Evolutionary conservation across 2,329 filamentous ascomycete species (phyloP).

Genomic region (Sporothrix sp.): DNA sequence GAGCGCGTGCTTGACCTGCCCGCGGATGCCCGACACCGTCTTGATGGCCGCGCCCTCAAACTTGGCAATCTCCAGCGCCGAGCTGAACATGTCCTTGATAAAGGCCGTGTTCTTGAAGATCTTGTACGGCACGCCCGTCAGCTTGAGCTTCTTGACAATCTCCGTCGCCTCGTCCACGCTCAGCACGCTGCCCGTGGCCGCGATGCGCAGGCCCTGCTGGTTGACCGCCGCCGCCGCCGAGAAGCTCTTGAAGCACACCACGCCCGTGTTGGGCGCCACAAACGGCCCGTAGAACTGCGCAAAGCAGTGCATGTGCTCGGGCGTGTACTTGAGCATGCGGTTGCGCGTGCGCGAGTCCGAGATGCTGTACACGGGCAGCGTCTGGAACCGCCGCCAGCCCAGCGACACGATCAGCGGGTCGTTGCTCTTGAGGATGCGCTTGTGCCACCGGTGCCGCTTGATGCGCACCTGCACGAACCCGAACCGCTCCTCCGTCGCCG

Average conservation of each 20-base stretch:
- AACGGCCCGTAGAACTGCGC: conserved; percentile 91
- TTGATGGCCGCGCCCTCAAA: conserved; percentile 95
- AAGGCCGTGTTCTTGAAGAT: conserved; percentile 99
- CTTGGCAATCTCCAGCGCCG: conserved; percentile 87
- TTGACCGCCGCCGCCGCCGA: conserved; percentile 59
- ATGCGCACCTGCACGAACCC: conserved; percentile 93
- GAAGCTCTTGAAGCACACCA: conserved; percentile 86
- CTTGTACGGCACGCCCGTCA: conserved; percentile 65
- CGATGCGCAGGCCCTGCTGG: conserved; percentile 68
- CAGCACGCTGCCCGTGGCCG: conserved; percentile 86
- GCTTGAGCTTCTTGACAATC: conserved; percentile 97
- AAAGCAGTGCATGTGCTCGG: conserved; percentile 99
- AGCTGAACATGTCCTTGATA: conserved; percentile 97
- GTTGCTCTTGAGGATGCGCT: conserved; percentile 97
- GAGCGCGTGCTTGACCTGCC: conserved; percentile 93
- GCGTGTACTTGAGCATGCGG: conserved; percentile 97
- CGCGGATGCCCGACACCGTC: conserved; percentile 89
- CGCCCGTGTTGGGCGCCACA: conserved; percentile 90
- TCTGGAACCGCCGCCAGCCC: conserved; percentile 92
- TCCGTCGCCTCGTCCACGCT: conserved; percentile 92
- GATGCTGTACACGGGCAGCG: conserved; percentile 85
- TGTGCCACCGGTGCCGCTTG: conserved; percentile 97
- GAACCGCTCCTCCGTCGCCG: conserved; percentile 88
- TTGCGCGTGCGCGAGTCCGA: conserved; percentile 89
- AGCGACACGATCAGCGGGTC: conserved; percentile 95